Base-by-base conservation (phyloP, 495 filamentous ascomycete species). In the Rostrohypoxylon terebratum region DNA sequence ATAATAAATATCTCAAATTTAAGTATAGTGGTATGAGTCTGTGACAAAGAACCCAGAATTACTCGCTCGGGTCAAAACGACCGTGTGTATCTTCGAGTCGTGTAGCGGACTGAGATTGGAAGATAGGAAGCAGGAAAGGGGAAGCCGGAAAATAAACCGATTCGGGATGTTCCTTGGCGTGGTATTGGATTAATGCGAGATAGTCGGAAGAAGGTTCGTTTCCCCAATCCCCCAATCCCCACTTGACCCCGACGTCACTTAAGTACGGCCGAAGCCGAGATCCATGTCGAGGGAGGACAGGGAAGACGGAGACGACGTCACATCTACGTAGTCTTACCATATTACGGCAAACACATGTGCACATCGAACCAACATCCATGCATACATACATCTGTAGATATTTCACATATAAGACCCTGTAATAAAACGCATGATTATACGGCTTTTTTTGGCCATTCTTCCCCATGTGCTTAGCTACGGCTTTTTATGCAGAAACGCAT, bases 131-230 rank as follows among this genome's bases (percentile, higher is more conserved):
- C 16, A 62, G 8, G 55, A 50, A 18, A 45, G 20, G 8, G 55
- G 42, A 18, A 45, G 20, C 58, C 62, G 59, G 23, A 20, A 45
- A 63, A 45, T 67, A 45, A 54, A 59, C 23, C 62, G 47, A 66
- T 51, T 59, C 66, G 62, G 71, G 50, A 23, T n/a, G 13, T 34
- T 66, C 61, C 65, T 51, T 69, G 71, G 69, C 71, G 71, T 63
- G 55, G 62, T 69, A 54, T 51, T 65, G 65, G 69, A 61, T 66
- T 59, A 57, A 66, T 69, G 47, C 54, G 38, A 44, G 50, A 58
- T 68, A 54, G 38, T 59, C 54, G 61, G 68, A 65, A 16, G 64
- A 34, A 40, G 31, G 18, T 28, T 10, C 44, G 18, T 31, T 69
- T 28, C 28, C 28, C 28, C 28, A 28, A 4, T 28, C 6, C 28